Base-by-base conservation (phyloP, 768 basidiomycete genomes). In the Galerina sulciceps region DNA sequence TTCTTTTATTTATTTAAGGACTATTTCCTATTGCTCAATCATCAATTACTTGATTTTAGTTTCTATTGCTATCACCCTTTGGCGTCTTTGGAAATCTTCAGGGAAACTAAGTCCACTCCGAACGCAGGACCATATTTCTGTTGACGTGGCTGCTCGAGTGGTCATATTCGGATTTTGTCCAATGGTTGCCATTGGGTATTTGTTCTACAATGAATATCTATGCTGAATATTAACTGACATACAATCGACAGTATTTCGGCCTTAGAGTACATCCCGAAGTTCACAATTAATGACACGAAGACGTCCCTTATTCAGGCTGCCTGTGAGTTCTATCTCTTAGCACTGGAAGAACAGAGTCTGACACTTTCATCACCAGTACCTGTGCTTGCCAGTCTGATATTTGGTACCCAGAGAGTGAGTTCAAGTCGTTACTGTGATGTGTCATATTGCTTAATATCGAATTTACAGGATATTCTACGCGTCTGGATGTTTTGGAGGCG, bases 401-500 rank as follows among this genome's bases (percentile, higher is more conserved):
- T 60, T n/a, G 51, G 53, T 31, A 61, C 45, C 13, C 60, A 64
- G 44, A 58, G 55, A 36, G 61, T 63, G 36, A 23, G 58, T 56
- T 2, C 15, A 26, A 35, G 18, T 17, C 6, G 9, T 13, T 35
- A 20, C 22, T 8, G 4, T 26, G 42, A 14, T 15, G 26, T 23
- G 0, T 18, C 11, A 15, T 14, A 6, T 17, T 31, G 51, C 15
- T 46, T 5, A 26, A 38, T 26, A 6, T 22, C 38, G 41, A 14
- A 6, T 18, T 42, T 41, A 18, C 47, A 64, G 59, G 63, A 64
- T 22, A 64, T 64, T 20, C 40, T 55, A 20, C 2, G 49, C 18
- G 54, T 56, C 13, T 64, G 63, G 59, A 59, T 52, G n/a, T 64
- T 60, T 44, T 63, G 62, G 62, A 41, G 51, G 38, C 40, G 42